phyloP scores from a whole-genome alignment of 202 grass and related monocot genomes.

The Tripidium arundinaceum region DNA sequence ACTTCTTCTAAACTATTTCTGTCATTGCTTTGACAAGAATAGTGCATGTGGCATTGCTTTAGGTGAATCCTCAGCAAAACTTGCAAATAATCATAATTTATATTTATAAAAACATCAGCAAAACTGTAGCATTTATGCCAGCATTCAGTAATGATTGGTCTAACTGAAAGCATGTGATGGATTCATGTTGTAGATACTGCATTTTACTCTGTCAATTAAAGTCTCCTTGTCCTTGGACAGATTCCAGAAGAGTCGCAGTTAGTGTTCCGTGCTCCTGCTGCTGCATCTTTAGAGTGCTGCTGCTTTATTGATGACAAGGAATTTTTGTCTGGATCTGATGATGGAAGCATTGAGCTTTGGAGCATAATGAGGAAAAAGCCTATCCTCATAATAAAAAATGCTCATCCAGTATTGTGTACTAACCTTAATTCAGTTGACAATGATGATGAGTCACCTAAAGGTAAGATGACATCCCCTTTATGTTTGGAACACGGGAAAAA shows the following conservation, averaged over 20 bases:
- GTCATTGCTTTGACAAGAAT: background rate
- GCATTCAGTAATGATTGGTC: background rate
- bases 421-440: background rate
- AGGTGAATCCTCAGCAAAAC: background rate
- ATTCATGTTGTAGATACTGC: background rate
- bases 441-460: conserved; percentile 33
- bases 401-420: conserved; percentile 40
- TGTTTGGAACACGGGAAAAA: background rate
- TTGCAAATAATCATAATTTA: background rate
- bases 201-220: conserved; percentile 2
- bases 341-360: conserved; percentile 86
- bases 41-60: background rate
- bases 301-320: conserved; percentile 84
- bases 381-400: conserved; percentile 72
- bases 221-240: conserved; percentile 31
- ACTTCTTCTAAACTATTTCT: background rate
- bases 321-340: conserved; percentile 78
- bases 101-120: background rate
- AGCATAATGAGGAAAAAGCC: conserved; percentile 77
- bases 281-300: conserved; percentile 75
- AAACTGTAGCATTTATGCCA: background rate
- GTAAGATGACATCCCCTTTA: conserved; percentile 8
- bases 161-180: background rate
- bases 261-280: conserved; percentile 66
- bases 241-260: conserved; percentile 84